A percentile compares a stretch with the other conserved stretches of the same genome.
phyloP scores from a whole-genome alignment of 352 stramenopile species.

The Lagenidium giganteum region DNA sequence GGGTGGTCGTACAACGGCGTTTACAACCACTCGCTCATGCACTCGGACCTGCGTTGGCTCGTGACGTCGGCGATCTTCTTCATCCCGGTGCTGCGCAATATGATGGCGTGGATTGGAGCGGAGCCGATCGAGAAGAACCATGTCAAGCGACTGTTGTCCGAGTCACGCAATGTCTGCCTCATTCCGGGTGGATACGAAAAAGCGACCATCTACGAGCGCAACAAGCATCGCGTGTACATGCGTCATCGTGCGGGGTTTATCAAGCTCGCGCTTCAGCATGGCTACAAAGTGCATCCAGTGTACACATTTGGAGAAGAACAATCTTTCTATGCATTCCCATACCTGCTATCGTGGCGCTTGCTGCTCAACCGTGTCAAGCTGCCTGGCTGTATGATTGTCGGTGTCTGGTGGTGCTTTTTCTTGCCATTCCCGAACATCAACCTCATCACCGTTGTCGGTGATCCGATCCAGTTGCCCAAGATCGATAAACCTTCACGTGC shows the following conservation, averaged over 20 bases:
- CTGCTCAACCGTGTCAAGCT: slow-evolving; percentile 81
- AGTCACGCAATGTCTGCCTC: too few species aligned
- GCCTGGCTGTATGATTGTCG: slow-evolving; percentile 76
- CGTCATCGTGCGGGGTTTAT: too few species aligned
- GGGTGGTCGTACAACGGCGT: too few species aligned
- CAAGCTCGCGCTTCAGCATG: slow-evolving; percentile 88
- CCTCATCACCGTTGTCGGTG: slow-evolving; percentile 88
- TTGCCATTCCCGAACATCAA: slow-evolving; percentile 74
- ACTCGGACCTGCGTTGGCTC: too few species aligned
- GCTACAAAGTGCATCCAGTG: slow-evolving; percentile 83
- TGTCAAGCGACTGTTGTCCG: too few species aligned
- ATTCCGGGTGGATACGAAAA: too few species aligned
- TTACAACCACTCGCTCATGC: too few species aligned
- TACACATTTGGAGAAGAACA: slow-evolving; percentile 93
- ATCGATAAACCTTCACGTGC: slow-evolving; percentile 83
- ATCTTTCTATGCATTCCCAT: slow-evolving; percentile 84
- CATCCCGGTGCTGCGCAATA: too few species aligned
- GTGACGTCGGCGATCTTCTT: too few species aligned
- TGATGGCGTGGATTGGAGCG: too few species aligned
- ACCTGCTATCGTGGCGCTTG: slow-evolving; percentile 70
- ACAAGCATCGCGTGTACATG: slow-evolving; percentile 87
- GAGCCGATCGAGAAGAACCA: too few species aligned
- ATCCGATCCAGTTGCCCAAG: slow-evolving; percentile 78
- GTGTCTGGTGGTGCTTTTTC: slow-evolving; percentile 66
- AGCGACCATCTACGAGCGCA: slow-evolving; percentile 79